A percentile compares a stretch with the other conserved stretches of the same genome.
phyloP scores from a whole-genome alignment of 495 filamentous ascomycete genomes.

The Podospora appendiculata region DNA sequence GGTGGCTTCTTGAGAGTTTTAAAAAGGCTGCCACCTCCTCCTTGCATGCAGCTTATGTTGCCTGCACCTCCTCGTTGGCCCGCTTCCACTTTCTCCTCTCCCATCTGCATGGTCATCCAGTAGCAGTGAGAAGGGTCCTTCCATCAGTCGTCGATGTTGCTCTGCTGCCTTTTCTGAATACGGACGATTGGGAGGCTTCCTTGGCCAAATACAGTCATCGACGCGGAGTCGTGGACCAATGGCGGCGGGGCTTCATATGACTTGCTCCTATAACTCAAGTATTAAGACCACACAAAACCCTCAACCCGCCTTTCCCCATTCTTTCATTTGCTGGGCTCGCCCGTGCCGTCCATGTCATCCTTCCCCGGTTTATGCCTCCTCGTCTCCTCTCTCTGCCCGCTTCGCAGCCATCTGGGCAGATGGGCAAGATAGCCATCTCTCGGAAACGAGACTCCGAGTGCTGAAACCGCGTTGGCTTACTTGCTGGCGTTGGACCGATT shows the following conservation, averaged over 20 bases:
- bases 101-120: not conserved
- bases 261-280: constrained; percentile 10
- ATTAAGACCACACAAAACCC: constrained; percentile 11
- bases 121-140: not conserved
- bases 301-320: constrained; percentile 5
- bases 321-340: constrained; percentile 14
- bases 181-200: constrained; percentile 4
- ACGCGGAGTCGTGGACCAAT: constrained; percentile 13
- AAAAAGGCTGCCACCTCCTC: not conserved
- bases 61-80: not conserved
- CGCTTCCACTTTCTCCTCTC: not conserved
- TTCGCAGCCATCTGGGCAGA: not conserved
- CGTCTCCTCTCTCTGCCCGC: constrained; percentile 4
- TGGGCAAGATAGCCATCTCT: constrained; percentile 1
- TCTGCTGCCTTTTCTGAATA: constrained; percentile 3
- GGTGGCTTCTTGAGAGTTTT: not conserved
- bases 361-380: constrained; percentile 21
- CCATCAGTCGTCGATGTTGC: not conserved
- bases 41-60: not conserved
- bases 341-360: constrained; percentile 11
- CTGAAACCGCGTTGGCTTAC: constrained; percentile 7
- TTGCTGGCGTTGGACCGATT: not conserved
- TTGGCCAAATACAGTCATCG: constrained; percentile 12
- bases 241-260: not conserved
- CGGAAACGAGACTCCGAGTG: constrained; percentile 15